phyloP scores from a whole-genome alignment of 352 stramenopile genomes.

The Phytophthora sp. region DNA sequence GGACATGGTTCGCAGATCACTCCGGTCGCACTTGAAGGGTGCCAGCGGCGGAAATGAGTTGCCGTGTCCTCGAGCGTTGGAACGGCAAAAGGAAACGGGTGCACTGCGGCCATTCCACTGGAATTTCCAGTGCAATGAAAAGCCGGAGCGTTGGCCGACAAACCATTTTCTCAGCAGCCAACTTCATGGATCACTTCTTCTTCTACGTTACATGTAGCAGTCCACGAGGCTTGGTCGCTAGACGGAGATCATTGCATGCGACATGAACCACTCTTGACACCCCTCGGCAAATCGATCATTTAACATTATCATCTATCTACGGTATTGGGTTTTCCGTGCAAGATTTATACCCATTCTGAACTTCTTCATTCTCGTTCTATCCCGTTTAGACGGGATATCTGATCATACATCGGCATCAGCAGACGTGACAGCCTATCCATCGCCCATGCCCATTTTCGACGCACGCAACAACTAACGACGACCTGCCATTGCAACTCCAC shows the following conservation, averaged over 20 bases:
- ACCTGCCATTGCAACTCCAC: slow-evolving; percentile 7
- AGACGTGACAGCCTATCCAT: slow-evolving; percentile 33
- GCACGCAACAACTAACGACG: slow-evolving; percentile 18
- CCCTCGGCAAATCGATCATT: slow-evolving; percentile 14
- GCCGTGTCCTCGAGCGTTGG: slow-evolving; percentile 10
- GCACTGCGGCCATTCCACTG: background rate
- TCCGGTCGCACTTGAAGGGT: slow-evolving; percentile 24
- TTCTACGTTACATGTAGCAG: background rate
- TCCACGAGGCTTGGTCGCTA: slow-evolving; percentile 2
- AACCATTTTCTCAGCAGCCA: slow-evolving; percentile 32
- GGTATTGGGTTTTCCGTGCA: slow-evolving; percentile 14
- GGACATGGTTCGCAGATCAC: slow-evolving; percentile 15
- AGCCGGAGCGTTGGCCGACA: slow-evolving; percentile 13
- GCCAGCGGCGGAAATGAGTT: slow-evolving; percentile 23
- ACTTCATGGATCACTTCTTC: background rate
- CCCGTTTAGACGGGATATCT: slow-evolving; percentile 1
- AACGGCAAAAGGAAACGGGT: slow-evolving; percentile 19
- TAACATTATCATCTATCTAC: background rate
- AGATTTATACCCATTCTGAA: too few relatives aligned
- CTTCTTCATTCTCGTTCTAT: background rate
- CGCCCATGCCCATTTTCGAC: slow-evolving; percentile 15
- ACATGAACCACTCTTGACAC: slow-evolving; percentile 25
- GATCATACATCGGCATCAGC: background rate
- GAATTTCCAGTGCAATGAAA: slow-evolving; percentile 26
- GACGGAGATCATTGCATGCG: slow-evolving; percentile 6